These are phyloP conservation scores for Leccinum olivaceopallidum DNA, from an alignment of 768 basidiomycete genomes.

Conservation along the genomic window DNA sequence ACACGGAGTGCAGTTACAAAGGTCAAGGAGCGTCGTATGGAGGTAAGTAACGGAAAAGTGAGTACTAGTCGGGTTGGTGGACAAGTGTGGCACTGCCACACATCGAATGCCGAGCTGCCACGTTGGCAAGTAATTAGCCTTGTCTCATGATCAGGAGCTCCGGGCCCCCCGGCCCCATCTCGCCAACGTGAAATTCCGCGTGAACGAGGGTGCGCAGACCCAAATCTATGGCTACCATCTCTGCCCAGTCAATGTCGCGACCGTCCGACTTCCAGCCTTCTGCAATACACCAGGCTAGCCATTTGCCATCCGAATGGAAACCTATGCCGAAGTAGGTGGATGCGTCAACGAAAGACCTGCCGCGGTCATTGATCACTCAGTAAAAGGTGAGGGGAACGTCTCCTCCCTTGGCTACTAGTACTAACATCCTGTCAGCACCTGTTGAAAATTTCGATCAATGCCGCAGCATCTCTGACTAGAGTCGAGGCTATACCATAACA, in stretches of 20 bases:
- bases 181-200: too few relatives aligned
- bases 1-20: not conserved
- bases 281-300: too few relatives aligned
- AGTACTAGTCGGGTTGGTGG: not conserved
- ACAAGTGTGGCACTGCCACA: constrained; percentile 17
- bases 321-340: too few relatives aligned
- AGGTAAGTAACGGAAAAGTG: not conserved
- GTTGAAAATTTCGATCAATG: not conserved
- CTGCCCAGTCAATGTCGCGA: too few relatives aligned
- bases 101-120: constrained; percentile 9
- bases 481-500: constrained; percentile 4
- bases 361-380: not conserved
- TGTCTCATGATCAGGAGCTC: too few relatives aligned
- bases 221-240: too few relatives aligned
- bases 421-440: constrained; percentile 11
- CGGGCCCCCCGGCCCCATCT: too few relatives aligned
- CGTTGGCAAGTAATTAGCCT: constrained; percentile 5
- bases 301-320: too few relatives aligned
- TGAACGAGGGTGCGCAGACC: too few relatives aligned
- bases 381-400: constrained; percentile 4
- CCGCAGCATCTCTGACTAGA: not conserved
- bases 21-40: not conserved
- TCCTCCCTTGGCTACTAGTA: not conserved
- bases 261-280: too few relatives aligned
- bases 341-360: not conserved